These are phyloP conservation scores for Notholithocarpus densiflorus DNA, from an alignment of 306 rosid species.

Conservation along the genomic window DNA sequence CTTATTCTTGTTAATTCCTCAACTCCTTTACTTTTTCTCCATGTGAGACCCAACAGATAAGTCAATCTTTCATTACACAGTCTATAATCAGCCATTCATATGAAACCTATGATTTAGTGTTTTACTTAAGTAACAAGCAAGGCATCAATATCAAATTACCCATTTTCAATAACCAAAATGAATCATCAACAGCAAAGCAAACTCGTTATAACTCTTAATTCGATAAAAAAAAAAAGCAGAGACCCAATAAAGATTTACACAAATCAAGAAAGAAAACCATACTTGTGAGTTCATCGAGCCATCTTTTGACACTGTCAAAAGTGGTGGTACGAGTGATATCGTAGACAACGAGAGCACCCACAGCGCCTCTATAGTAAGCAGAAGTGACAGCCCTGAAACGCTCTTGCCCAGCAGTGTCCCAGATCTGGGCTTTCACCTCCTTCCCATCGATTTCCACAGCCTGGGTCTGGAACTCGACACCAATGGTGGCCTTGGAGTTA, in stretches of 20 bases:
- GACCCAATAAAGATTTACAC: background rate
- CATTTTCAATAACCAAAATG: too few species aligned
- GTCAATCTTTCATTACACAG: too few species aligned
- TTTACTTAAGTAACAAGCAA: too few species aligned
- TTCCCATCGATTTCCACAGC: constrained; percentile 78
- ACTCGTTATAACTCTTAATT: too few species aligned
- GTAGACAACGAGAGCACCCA: constrained; percentile 77
- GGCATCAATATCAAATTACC: too few species aligned
- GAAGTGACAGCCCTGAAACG: constrained; percentile 92
- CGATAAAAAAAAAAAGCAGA: too few species aligned
- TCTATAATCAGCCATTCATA: too few species aligned
- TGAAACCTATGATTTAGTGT: too few species aligned
- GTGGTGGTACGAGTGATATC: constrained; percentile 63
- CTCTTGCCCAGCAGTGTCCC: constrained; percentile 98
- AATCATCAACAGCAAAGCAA: too few species aligned
- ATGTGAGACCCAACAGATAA: too few species aligned
- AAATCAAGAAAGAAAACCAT: constrained; percentile 12
- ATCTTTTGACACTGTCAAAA: constrained; percentile 66
- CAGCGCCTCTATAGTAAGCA: constrained; percentile 93
- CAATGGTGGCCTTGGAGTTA: constrained; percentile 82
- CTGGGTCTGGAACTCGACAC: constrained; percentile 88
- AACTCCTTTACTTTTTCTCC: too few species aligned
- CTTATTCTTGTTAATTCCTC: too few species aligned
- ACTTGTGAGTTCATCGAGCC: constrained; percentile 87
- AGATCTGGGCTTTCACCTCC: constrained; percentile 89